phyloP scores from a whole-genome alignment of 306 rosid genomes.

The Sechiopsis laciniata region DNA sequence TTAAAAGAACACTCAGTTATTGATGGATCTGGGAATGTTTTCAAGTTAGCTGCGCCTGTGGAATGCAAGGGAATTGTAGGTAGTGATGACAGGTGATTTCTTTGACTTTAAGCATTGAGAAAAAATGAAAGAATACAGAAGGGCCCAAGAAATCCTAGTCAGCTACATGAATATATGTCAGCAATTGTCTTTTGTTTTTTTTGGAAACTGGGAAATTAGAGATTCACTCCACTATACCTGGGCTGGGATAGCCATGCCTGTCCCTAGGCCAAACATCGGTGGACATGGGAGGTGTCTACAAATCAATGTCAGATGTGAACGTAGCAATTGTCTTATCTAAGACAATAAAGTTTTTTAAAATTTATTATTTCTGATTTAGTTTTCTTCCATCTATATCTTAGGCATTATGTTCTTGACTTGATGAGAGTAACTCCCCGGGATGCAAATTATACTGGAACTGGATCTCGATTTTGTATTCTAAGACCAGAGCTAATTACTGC shows the following conservation, averaged over 20 bases:
- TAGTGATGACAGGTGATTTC: conserved; percentile 84
- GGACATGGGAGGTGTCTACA: too few relatives aligned
- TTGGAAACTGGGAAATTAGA: too few relatives aligned
- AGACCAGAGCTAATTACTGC: conserved; percentile 84
- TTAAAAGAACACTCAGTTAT: conserved; percentile 78
- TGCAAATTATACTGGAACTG: conserved; percentile 78
- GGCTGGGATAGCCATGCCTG: too few relatives aligned
- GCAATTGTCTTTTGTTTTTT: background rate
- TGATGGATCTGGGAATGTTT: conserved; percentile 84
- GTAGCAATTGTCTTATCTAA: background rate
- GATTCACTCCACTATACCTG: too few relatives aligned
- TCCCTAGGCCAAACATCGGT: too few relatives aligned
- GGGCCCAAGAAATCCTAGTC: background rate
- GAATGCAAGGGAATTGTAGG: conserved; percentile 99
- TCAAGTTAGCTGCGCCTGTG: conserved; percentile 95
- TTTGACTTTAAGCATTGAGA: background rate
- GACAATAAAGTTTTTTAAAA: background rate
- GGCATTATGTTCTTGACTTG: conserved; percentile 95
- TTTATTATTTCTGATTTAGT: background rate
- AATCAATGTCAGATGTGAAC: background rate
- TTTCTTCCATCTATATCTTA: conserved; percentile 27
- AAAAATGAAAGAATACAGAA: background rate
- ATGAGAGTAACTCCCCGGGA: conserved; percentile 98
- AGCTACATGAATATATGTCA: conserved; percentile 2
- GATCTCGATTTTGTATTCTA: conserved; percentile 81